Percentiles rank a stretch among this genome's conserved stretches.
Evolutionary conservation across 2,329 filamentous ascomycete species (phyloP).

Genomic region (Trichoderma gracile): DNA sequence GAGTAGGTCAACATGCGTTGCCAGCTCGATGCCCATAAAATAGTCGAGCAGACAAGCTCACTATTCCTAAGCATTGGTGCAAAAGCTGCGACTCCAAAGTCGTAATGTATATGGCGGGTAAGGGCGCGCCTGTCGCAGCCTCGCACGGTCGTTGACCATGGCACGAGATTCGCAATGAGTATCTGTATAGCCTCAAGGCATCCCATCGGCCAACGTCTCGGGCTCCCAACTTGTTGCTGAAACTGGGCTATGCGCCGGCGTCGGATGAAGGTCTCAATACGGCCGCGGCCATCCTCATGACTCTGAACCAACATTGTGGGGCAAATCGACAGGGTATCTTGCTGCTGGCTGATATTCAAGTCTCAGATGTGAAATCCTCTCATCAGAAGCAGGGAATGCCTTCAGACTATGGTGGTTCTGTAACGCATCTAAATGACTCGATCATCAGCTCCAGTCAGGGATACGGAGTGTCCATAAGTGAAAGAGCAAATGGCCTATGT

Average conservation of each 20-base stretch:
- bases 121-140: not conserved
- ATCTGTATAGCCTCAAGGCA: not conserved
- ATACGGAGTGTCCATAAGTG: not conserved
- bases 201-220: not conserved
- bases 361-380: slow-evolving; percentile 6
- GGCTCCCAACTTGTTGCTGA: not conserved
- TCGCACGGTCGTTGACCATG: not conserved
- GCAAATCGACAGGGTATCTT: slow-evolving; percentile 1
- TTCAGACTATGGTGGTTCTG: not conserved
- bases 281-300: not conserved
- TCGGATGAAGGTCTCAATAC: slow-evolving; percentile 15
- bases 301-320: slow-evolving; percentile 8
- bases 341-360: not conserved
- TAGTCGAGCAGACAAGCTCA: not conserved
- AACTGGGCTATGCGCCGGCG: slow-evolving; percentile 11
- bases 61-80: not conserved
- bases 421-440: not conserved
- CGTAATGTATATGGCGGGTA: not conserved
- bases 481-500: not conserved
- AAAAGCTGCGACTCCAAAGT: not conserved
- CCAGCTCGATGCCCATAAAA: not conserved
- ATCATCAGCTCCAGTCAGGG: not conserved
- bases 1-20: too few relatives aligned
- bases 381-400: not conserved
- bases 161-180: not conserved